Percentiles rank a stretch among this genome's conserved stretches.
Evolutionary conservation across 176 grass and related monocot species (phyloP).

Genomic region (sorghum (Sorghum bicolor)): DNA sequence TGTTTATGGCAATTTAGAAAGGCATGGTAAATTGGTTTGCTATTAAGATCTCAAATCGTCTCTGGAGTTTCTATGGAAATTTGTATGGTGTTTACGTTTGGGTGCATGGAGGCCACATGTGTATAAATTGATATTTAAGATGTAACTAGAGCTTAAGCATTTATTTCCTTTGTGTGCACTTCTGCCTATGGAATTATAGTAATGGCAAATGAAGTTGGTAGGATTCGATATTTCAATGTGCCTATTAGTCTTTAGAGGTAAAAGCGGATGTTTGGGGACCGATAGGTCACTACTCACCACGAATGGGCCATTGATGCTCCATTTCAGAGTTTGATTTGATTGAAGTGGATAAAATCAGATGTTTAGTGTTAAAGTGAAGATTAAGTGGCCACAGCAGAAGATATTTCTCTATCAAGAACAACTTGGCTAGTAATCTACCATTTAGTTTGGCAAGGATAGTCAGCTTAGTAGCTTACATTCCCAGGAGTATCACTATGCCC

Average conservation of each 20-base stretch:
- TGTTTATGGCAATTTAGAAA: neutral
- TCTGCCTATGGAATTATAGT: neutral
- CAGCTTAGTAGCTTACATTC: neutral
- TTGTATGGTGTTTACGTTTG: neutral
- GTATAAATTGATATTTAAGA: conserved; percentile 3
- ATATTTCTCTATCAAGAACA: conserved; percentile 11
- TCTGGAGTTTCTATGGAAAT: neutral
- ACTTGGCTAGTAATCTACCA: conserved; percentile 14
- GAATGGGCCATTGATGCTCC: neutral
- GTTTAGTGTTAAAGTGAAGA: conserved; percentile 13
- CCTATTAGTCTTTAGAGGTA: conserved; percentile 17
- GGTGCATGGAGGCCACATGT: neutral
- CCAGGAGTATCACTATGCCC: neutral
- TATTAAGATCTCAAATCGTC: neutral
- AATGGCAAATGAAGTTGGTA: neutral
- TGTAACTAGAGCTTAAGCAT: neutral
- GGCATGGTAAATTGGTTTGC: neutral
- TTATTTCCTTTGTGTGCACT: neutral
- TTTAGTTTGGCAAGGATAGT: neutral
- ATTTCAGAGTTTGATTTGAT: conserved; percentile 3
- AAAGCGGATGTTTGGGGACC: neutral
- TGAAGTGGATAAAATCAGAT: conserved; percentile 27
- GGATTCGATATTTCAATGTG: neutral
- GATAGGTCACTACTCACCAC: conserved; percentile 1
- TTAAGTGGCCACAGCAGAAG: neutral